Conservation (phyloP, 2,329 filamentous ascomycete genomes). For the Zasmidium cellare region DNA sequence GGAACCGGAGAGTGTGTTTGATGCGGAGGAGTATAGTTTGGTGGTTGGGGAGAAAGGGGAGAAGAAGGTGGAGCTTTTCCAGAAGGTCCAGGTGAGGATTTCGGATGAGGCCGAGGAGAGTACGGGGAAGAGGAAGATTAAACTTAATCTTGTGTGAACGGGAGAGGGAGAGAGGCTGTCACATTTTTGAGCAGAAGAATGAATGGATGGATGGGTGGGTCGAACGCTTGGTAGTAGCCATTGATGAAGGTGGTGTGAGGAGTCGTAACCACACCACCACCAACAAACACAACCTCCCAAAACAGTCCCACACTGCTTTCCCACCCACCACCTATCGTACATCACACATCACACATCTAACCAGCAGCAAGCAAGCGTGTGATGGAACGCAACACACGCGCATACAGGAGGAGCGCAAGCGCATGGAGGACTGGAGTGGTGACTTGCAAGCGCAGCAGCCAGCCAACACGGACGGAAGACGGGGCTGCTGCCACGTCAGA, state of each 20-base stretch:
- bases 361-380: too few relatives aligned
- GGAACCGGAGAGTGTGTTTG: slow-evolving; percentile 76
- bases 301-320: too few relatives aligned
- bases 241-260: too few relatives aligned
- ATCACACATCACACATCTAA: background rate
- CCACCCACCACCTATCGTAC: too few relatives aligned
- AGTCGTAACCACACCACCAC: background rate
- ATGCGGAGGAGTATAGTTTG: slow-evolving; percentile 81
- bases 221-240: too few relatives aligned
- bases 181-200: background rate
- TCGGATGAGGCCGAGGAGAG: slow-evolving; percentile 90
- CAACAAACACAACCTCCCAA: too few relatives aligned
- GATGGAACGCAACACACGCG: too few relatives aligned
- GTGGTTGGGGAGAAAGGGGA: slow-evolving; percentile 52
- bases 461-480: background rate
- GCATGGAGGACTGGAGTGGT: background rate
- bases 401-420: background rate
- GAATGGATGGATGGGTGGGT: background rate
- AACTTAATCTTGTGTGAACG: slow-evolving; percentile 60
- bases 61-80: slow-evolving; percentile 76
- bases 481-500: slow-evolving; percentile 2
- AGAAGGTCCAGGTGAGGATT: slow-evolving; percentile 86
- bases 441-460: background rate
- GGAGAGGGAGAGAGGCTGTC: too few relatives aligned
- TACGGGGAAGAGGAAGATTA: slow-evolving; percentile 92